Evolutionary conservation across 2,329 filamentous ascomycete species (phyloP), one percentile per base, ranked within the genome.

Genomic region (Chalaropsis thielavioides): DNA sequence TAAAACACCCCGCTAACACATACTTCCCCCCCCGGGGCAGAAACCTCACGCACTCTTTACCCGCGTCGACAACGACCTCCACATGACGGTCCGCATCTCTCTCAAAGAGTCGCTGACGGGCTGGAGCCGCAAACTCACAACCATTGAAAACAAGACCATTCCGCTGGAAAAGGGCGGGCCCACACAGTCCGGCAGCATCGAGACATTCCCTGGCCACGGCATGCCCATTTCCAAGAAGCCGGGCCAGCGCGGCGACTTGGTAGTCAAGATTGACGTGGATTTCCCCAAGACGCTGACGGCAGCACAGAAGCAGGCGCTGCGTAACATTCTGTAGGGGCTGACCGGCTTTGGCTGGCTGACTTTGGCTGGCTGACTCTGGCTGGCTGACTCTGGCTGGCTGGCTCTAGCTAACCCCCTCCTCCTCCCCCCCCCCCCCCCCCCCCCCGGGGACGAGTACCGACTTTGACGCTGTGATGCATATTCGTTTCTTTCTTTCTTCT

Each of bases 221-320:
- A 97, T 99, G 94, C 91, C 92, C 44, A 85, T 94, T 71, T 90
- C 89, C 68, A 97, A 96, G 81, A 92, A 91, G 73, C 90, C 89
- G 0, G 84, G 79, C 67, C 83, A 91, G 71, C 83, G 92, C 65
- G 94, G 94, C 27, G 90, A 96, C 72, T 89, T 99, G 69, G 77
- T 97, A 66, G 82, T 99, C 67, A 88, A 86, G 67, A 92, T 96
- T 71, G 94, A 94, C 72, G 92, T 99, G 74, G 92, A 89, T 73
- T 97, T 96, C 78, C 94, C 94, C 0, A 86, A 85, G 2, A 86
- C 76, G 49, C 76, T 99, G 75, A 92, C 90, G 3, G 66, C 81
- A 7, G 77, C 81, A 3, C 92, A 97, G 77, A 97, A 96, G 80
- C 78, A 85, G 69, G 81, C 87, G 73, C 75, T 99, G 69, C 89